A percentile compares a stretch with the other conserved stretches of the same genome.
These are phyloP conservation scores for Aspergillus conjunctus DNA, from an alignment of 495 filamentous ascomycete species.

Conservation along the genomic window DNA sequence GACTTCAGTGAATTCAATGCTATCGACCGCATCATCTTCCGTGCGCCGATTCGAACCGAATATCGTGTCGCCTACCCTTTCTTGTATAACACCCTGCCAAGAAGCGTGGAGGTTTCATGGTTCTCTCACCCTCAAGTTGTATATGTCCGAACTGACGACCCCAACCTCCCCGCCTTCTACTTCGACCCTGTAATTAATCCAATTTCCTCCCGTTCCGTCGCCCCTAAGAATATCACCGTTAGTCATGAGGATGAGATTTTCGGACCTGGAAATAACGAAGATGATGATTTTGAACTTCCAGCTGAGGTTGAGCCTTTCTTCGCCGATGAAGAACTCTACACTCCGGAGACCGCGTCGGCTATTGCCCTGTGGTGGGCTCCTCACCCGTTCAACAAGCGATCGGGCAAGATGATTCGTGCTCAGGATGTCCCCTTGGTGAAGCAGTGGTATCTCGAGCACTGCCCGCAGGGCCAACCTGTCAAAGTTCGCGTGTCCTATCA, in stretches of 20 bases:
- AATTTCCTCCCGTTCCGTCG: conserved; percentile 92
- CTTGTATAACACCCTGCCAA: conserved; percentile 93
- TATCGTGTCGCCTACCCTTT: conserved; percentile 93
- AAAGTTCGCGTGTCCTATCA: conserved; percentile 99
- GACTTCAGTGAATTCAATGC: conserved; percentile 99
- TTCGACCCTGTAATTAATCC: conserved; percentile 98
- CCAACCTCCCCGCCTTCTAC: conserved; percentile 91
- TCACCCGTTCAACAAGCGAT: conserved; percentile 91
- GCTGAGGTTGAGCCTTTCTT: conserved; percentile 83
- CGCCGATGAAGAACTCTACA: conserved; percentile 86
- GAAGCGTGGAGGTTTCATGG: conserved; percentile 91
- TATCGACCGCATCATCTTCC: conserved; percentile 99
- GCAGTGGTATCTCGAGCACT: conserved; percentile 98
- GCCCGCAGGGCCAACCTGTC: conserved; percentile 87
- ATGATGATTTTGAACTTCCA: conserved; percentile 90
- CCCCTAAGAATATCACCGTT: conserved; percentile 89
- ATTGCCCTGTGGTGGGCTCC: conserved; percentile 99
- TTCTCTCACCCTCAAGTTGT: conserved; percentile 93
- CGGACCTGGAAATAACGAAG: conserved; percentile 79
- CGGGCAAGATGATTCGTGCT: conserved; percentile 96
- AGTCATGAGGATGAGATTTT: conserved; percentile 97
- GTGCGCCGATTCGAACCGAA: conserved; percentile 92
- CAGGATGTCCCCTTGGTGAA: conserved; percentile 98
- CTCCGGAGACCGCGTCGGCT: conserved; percentile 84
- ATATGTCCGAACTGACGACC: conserved; percentile 86